Evolutionary conservation across 352 stramenopile species (phyloP).

Genomic region (Pythium phragmitis): DNA sequence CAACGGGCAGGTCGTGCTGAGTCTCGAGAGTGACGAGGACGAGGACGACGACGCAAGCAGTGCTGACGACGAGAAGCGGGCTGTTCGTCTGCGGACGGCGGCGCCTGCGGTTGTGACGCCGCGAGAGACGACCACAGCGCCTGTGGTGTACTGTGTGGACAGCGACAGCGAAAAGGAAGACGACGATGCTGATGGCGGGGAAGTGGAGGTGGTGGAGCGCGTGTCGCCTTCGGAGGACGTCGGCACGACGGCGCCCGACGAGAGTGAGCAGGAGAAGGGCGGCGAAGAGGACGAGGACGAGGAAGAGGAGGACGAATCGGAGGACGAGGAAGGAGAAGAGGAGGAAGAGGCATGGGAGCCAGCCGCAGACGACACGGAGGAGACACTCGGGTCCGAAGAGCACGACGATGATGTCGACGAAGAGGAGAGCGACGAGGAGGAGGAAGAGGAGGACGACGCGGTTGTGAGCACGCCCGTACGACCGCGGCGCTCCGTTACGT

Average conservation of each 20-base stretch:
- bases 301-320: conserved; percentile 31
- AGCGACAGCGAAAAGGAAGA: conserved; percentile 25
- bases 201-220: conserved; percentile 11
- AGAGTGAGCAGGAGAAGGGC: conserved; percentile 1
- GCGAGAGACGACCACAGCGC: background rate
- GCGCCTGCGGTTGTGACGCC: conserved; percentile 9
- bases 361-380: conserved; percentile 1
- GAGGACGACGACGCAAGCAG: conserved; percentile 4
- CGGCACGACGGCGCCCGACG: background rate
- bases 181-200: background rate
- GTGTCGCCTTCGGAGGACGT: conserved; percentile 9
- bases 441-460: background rate
- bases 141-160: conserved; percentile 22
- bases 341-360: conserved; percentile 32
- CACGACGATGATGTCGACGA: conserved; percentile 30
- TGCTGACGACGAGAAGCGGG: background rate
- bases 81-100: background rate
- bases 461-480: background rate
- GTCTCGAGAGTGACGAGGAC: conserved; percentile 21
- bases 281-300: conserved; percentile 25
- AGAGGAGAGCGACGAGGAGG: conserved; percentile 31
- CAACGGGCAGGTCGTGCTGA: conserved; percentile 60
- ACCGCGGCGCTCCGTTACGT: background rate
- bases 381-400: conserved; percentile 30
- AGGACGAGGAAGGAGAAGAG: conserved; percentile 30